phyloP scores from a whole-genome alignment of 2,329 filamentous ascomycete genomes.

The Periconia sp. region DNA sequence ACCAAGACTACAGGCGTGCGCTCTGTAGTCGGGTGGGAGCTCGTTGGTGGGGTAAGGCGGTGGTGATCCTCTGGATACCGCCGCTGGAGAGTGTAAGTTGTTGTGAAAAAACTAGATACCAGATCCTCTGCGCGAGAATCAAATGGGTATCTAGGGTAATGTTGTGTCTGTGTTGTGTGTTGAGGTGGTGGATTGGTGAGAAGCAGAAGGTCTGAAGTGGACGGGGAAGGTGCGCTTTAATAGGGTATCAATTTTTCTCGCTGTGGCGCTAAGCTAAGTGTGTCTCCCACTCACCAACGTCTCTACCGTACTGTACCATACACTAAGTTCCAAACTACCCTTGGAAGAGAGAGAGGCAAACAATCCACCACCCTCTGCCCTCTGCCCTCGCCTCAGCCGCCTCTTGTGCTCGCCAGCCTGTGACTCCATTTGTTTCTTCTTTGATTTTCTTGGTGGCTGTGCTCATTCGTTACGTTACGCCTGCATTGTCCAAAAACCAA shows the following conservation, averaged over 20 bases:
- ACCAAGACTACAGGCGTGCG: conserved; percentile 68
- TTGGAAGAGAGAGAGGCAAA: conserved; percentile 2
- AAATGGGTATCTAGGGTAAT: conserved; percentile 44
- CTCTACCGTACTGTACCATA: conserved; percentile 15
- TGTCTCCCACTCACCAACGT: conserved; percentile 7
- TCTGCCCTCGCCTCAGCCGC: too few relatives aligned
- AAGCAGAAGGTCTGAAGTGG: conserved; percentile 23
- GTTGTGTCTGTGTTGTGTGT: conserved; percentile 24
- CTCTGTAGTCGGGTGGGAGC: conserved; percentile 39
- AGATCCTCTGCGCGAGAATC: conserved; percentile 51
- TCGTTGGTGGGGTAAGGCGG: conserved; percentile 43
- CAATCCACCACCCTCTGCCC: neutral
- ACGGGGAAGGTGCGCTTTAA: neutral
- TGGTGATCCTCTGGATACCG: conserved; percentile 47
- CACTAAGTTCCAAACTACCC: neutral
- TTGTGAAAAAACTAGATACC: conserved; percentile 48
- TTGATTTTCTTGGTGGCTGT: neutral
- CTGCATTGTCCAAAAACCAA: neutral
- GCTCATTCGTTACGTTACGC: conserved; percentile 4
- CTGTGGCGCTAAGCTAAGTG: conserved; percentile 5
- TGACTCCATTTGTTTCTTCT: conserved; percentile 3
- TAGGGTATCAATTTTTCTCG: conserved; percentile 4
- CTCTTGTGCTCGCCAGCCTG: conserved; percentile 10
- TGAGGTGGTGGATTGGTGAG: conserved; percentile 25
- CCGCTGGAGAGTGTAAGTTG: conserved; percentile 33